Percentiles rank a stretch among this genome's conserved stretches.
These are phyloP conservation scores for Wolfiporia cocos DNA, from an alignment of 1,284 basidiomycete species.

Conservation along the genomic window DNA sequence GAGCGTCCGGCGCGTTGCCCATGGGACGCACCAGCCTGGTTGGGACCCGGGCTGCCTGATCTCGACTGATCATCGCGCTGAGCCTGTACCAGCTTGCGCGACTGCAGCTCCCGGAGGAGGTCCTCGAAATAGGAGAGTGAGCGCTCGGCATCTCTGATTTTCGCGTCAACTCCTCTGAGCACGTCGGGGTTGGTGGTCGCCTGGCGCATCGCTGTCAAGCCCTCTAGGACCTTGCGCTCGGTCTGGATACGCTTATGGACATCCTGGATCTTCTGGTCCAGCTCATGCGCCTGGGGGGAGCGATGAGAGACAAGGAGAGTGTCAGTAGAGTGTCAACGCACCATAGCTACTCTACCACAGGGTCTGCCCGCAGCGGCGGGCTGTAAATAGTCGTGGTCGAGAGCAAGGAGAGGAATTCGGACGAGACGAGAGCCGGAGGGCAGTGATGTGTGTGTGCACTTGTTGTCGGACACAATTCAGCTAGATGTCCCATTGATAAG, in stretches of 20 bases:
- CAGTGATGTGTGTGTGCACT: conserved; percentile 25
- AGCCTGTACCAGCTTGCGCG: conserved; percentile 61
- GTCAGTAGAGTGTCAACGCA: conserved; percentile 10
- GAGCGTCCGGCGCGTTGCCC: conserved; percentile 29
- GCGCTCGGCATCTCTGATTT: conserved; percentile 85
- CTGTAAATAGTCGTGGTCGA: no score
- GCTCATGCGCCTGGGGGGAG: conserved; percentile 40
- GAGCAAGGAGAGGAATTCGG: conserved; percentile 7
- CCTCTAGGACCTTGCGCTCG: conserved; percentile 90
- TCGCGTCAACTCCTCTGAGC: conserved; percentile 72
- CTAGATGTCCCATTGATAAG: conserved; percentile 5
- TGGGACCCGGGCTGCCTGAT: conserved; percentile 34
- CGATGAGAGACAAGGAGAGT: conserved; percentile 7
- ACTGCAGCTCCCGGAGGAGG: conserved; percentile 78
- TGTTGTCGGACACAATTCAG: conserved; percentile 17
- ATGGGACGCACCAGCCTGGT: conserved; percentile 25
- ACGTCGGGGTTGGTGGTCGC: conserved; percentile 89
- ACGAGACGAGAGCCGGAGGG: conserved; percentile 13
- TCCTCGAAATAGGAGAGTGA: conserved; percentile 87
- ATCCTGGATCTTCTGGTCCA: conserved; percentile 90
- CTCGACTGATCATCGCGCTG: conserved; percentile 50
- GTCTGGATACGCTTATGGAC: conserved; percentile 87
- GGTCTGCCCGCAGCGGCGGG: no score
- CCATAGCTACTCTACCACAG: conserved; percentile 21
- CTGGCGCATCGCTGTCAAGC: conserved; percentile 71